Percentiles rank a stretch among this genome's conserved stretches.
phyloP scores from a whole-genome alignment of 805 yeast genomes.

The Isabelozyma gotoi region DNA sequence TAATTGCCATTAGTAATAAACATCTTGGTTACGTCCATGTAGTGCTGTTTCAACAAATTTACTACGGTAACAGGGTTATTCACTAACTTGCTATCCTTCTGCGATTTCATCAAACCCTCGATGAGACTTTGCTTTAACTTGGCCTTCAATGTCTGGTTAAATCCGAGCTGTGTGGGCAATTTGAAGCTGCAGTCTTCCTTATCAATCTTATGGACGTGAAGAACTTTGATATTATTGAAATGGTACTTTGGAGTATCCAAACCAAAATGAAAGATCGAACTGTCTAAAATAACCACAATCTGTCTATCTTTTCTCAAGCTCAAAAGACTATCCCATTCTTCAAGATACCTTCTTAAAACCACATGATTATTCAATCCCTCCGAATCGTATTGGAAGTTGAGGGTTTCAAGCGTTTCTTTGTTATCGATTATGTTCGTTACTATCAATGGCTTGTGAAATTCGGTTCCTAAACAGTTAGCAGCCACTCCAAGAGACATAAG shows the following conservation, averaged over 20 bases:
- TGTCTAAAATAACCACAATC: conserved; percentile 16
- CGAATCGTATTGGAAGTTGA: conserved; percentile 12
- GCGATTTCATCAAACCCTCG: conserved; percentile 1
- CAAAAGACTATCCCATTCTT: conserved; percentile 13
- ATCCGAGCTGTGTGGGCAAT: conserved; percentile 15
- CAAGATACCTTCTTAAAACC: conserved; percentile 14
- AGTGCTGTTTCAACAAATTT: conserved; percentile 2
- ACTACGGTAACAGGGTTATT: not conserved
- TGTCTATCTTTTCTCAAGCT: conserved; percentile 4
- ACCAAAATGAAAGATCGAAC: conserved; percentile 9
- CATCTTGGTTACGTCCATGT: conserved; percentile 3
- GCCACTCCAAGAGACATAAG: conserved; percentile 18
- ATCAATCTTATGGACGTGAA: not conserved
- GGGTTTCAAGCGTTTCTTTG: not conserved
- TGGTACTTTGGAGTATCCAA: conserved; percentile 3
- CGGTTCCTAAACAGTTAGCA: conserved; percentile 19
- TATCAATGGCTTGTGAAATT: conserved; percentile 21
- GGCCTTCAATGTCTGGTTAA: conserved; percentile 11
- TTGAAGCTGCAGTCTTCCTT: not conserved
- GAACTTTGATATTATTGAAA: conserved; percentile 14
- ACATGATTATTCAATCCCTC: conserved; percentile 19
- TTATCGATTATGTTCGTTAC: conserved; percentile 12
- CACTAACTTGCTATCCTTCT: not conserved
- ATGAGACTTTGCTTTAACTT: conserved; percentile 12
- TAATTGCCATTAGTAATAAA: conserved; percentile 11